Evolutionary conservation across 1,284 basidiomycete genomes (phyloP).

Genomic region (Marasmius sp.): DNA sequence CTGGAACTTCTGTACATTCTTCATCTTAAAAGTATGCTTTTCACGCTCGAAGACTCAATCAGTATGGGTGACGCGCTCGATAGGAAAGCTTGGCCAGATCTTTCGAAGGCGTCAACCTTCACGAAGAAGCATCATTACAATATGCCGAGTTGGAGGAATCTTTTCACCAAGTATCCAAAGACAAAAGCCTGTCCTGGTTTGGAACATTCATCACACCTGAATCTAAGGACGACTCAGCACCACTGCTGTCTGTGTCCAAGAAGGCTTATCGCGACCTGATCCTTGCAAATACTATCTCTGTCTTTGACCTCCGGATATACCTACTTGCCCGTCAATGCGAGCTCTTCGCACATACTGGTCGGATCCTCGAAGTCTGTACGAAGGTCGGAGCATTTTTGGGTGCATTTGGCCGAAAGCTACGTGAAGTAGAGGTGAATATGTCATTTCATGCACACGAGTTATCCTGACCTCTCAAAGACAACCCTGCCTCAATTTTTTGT

Average conservation of each 20-base stretch:
- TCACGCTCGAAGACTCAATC: not conserved
- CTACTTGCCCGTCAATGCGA: slow-evolving; percentile 85
- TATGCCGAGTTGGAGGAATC: slow-evolving; percentile 91
- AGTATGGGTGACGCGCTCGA: slow-evolving; percentile 4
- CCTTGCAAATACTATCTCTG: slow-evolving; percentile 85
- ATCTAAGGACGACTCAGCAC: slow-evolving; percentile 78
- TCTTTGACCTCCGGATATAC: slow-evolving; percentile 94
- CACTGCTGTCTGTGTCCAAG: slow-evolving; percentile 76
- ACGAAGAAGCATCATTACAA: slow-evolving; percentile 86
- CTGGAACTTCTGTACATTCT: slow-evolving; percentile 98
- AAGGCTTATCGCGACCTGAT: slow-evolving; percentile 92
- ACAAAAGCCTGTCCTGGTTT: slow-evolving; percentile 90
- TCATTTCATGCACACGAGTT: slow-evolving; percentile 15
- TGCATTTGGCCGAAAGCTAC: slow-evolving; percentile 77
- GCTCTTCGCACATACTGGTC: slow-evolving; percentile 73
- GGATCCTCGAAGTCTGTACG: slow-evolving; percentile 65
- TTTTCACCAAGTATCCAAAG: slow-evolving; percentile 78
- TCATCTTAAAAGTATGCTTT: slow-evolving; percentile 81
- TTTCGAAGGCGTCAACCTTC: slow-evolving; percentile 87
- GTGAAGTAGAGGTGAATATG: slow-evolving; percentile 65
- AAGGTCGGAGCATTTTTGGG: slow-evolving; percentile 76
- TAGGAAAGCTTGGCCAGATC: slow-evolving; percentile 94
- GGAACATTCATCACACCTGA: slow-evolving; percentile 74
- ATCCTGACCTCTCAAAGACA: slow-evolving; percentile 37
- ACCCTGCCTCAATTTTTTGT: slow-evolving; percentile 80